These are phyloP conservation scores for Xylaria sp. DNA, from an alignment of 2,329 filamentous ascomycete species.

Conservation along the genomic window DNA sequence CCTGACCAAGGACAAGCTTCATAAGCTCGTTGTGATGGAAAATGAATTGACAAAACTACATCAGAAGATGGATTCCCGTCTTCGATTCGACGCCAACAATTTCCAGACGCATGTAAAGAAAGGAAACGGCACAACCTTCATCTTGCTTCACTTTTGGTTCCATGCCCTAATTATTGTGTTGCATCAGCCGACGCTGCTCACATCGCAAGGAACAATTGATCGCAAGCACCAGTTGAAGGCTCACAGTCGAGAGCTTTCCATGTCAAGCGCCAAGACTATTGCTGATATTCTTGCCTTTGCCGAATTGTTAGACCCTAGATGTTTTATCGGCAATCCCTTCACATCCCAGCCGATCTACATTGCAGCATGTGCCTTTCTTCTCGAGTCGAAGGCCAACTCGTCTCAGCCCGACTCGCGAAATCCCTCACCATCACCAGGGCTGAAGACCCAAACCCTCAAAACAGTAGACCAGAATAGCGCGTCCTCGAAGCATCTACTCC, in stretches of 20 bases:
- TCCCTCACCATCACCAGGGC: constrained; percentile 58
- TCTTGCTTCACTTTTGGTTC: constrained; percentile 89
- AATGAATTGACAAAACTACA: constrained; percentile 77
- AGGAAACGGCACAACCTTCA: constrained; percentile 87
- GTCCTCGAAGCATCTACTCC: constrained; percentile 75
- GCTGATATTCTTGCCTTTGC: constrained; percentile 89
- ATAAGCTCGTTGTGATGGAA: constrained; percentile 80
- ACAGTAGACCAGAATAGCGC: constrained; percentile 51
- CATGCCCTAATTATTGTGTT: constrained; percentile 86
- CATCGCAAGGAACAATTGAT: constrained; percentile 72
- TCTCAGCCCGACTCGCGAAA: constrained; percentile 74
- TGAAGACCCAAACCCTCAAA: constrained; percentile 43
- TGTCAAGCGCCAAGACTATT: constrained; percentile 92
- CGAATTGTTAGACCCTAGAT: constrained; percentile 85
- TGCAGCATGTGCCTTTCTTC: constrained; percentile 87
- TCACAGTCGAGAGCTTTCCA: constrained; percentile 83
- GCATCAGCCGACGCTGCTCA: constrained; percentile 84
- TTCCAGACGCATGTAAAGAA: constrained; percentile 86
- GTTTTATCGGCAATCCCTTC: constrained; percentile 88
- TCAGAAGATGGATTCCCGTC: constrained; percentile 76
- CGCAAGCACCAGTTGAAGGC: constrained; percentile 77
- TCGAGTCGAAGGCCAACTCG: constrained; percentile 79
- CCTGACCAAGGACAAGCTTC: constrained; percentile 78
- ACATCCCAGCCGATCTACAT: constrained; percentile 93
- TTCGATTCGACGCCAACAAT: constrained; percentile 87